Conservation (phyloP, 495 filamentous ascomycete species). For the Penicillium arizonense region DNA sequence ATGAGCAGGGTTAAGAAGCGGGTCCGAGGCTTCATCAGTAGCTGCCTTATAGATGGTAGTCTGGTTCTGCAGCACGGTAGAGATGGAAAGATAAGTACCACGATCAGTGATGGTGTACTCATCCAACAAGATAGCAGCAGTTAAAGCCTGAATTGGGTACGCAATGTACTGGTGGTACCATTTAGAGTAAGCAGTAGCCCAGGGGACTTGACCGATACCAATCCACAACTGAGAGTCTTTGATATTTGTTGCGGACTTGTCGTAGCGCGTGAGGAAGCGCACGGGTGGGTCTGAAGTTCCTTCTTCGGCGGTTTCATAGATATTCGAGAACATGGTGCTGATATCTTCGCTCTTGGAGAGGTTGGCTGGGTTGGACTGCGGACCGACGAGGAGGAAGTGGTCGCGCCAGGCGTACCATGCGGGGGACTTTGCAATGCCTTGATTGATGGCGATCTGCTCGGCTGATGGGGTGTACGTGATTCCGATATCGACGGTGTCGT, state of each 20-base stretch:
- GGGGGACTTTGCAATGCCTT: constrained; percentile 26
- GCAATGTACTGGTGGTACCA: constrained; percentile 49
- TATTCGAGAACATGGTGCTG: constrained; percentile 24
- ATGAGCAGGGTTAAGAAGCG: constrained; percentile 40
- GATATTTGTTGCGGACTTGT: constrained; percentile 49
- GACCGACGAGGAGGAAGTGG: constrained; percentile 40
- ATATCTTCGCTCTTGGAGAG: constrained; percentile 20
- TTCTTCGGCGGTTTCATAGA: constrained; percentile 26
- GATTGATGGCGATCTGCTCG: constrained; percentile 36
- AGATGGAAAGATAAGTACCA: constrained; percentile 37
- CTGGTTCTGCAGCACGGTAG: constrained; percentile 17
- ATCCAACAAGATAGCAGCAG: constrained; percentile 27
- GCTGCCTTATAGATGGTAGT: constrained; percentile 36
- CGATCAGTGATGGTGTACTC: constrained; percentile 47
- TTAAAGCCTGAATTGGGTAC: constrained; percentile 43
- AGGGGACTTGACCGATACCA: constrained; percentile 43
- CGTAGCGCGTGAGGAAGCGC: constrained; percentile 39
- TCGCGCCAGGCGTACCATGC: constrained; percentile 38
- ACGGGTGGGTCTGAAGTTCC: constrained; percentile 19
- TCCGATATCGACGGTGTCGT: constrained; percentile 32
- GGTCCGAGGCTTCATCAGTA: constrained; percentile 26
- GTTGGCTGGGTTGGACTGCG: constrained; percentile 29
- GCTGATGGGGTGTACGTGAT: constrained; percentile 42
- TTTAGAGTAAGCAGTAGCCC: constrained; percentile 37
- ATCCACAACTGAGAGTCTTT: constrained; percentile 46